Evolutionary conservation across 768 basidiomycete genomes (phyloP).

Genomic region (Porphyrellus cyaneotinctus): DNA sequence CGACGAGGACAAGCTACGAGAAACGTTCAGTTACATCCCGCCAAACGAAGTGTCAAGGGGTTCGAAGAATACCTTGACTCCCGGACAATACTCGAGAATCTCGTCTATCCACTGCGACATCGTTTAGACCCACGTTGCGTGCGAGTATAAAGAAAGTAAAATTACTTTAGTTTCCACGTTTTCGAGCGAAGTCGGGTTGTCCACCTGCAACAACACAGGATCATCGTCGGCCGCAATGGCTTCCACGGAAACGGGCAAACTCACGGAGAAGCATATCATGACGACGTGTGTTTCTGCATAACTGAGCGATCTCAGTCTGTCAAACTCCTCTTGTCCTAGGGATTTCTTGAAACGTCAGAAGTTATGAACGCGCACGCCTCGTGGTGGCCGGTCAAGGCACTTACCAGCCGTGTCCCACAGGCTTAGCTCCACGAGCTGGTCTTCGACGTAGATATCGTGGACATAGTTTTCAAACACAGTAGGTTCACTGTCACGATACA

Average conservation of each 20-base stretch:
- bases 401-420: conserved; percentile 97
- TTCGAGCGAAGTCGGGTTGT: conserved; percentile 92
- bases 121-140: background rate
- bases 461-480: conserved; percentile 99
- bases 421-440: conserved; percentile 83
- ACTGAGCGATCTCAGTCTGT: conserved; percentile 86
- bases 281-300: conserved; percentile 97
- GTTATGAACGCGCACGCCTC: conserved; percentile 12
- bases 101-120: conserved; percentile 85
- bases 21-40: conserved; percentile 3
- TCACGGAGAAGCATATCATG: conserved; percentile 92
- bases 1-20: conserved; percentile 77
- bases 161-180: conserved; percentile 90
- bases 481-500: conserved; percentile 56
- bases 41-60: conserved; percentile 1
- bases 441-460: conserved; percentile 83
- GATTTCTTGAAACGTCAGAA: conserved; percentile 32
- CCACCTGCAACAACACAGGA: conserved; percentile 49
- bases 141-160: background rate
- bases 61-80: conserved; percentile 68
- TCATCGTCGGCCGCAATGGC: background rate
- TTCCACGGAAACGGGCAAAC: conserved; percentile 18
- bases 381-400: conserved; percentile 3
- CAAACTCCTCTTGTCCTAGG: conserved; percentile 93
- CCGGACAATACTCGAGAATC: conserved; percentile 88